Percentiles rank a stretch among this genome's conserved stretches.
phyloP scores from a whole-genome alignment of 2,329 filamentous ascomycete genomes.

The Annulohypoxylon truncatum region DNA sequence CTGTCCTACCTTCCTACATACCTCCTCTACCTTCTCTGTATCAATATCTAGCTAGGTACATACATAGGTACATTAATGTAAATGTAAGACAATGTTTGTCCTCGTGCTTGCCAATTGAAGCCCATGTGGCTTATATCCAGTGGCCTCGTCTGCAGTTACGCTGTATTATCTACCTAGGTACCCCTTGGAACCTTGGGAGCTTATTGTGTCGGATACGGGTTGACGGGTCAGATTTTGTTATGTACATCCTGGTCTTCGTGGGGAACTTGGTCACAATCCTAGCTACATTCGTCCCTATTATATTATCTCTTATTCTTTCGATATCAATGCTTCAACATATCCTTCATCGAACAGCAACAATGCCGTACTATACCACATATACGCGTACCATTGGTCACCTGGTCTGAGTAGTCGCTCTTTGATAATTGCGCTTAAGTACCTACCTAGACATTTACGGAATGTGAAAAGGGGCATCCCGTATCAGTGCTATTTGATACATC shows the following conservation, averaged over 20 bases:
- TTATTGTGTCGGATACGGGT: slow-evolving; percentile 15
- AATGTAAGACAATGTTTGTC: slow-evolving; percentile 23
- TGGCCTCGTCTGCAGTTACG: slow-evolving; percentile 14
- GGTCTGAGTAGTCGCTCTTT: not conserved
- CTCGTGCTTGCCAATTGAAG: slow-evolving; percentile 26
- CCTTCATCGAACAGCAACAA: not conserved
- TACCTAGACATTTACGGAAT: not conserved
- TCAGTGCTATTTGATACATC: no score
- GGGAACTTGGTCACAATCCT: slow-evolving; percentile 1
- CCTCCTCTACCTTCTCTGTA: no score
- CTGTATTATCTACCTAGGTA: not conserved
- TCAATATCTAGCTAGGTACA: no score
- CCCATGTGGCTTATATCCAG: slow-evolving; percentile 28
- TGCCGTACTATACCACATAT: not conserved
- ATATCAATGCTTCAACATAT: not conserved
- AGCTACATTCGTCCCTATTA: not conserved
- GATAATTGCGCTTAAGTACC: not conserved
- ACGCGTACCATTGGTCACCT: not conserved
- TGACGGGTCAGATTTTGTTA: slow-evolving; percentile 5
- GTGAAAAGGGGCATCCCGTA: not conserved
- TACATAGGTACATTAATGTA: not conserved
- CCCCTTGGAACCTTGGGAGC: not conserved
- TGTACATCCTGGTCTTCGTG: not conserved
- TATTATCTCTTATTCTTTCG: not conserved
- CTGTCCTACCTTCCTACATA: not conserved